Conservation (phyloP, 306 rosid genomes). For the Sindora glabra region DNA sequence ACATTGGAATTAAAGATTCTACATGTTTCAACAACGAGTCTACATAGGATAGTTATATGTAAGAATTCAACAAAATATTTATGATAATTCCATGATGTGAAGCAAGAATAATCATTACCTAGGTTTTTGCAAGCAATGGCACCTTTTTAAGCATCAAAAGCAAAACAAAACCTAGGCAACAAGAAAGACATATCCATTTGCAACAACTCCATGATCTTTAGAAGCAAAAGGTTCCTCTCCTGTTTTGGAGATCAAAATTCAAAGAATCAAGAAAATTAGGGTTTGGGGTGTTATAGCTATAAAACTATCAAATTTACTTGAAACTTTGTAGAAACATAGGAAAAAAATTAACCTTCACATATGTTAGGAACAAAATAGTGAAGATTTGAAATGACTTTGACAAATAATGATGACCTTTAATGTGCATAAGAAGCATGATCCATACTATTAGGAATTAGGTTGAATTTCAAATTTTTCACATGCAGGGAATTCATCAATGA, state of each 20-base stretch:
- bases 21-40: slow-evolving; percentile 74
- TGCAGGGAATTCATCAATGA: slow-evolving; percentile 19
- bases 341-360: slow-evolving; percentile 54
- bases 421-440: slow-evolving; percentile 45
- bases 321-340: slow-evolving; percentile 8
- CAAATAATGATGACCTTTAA: slow-evolving; percentile 56
- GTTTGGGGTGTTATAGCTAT: too few species aligned
- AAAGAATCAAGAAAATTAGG: background rate
- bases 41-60: too few species aligned
- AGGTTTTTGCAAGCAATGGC: slow-evolving; percentile 52
- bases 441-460: slow-evolving; percentile 30
- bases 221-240: slow-evolving; percentile 67
- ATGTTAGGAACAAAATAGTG: slow-evolving; percentile 63
- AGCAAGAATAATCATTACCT: slow-evolving; percentile 31
- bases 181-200: slow-evolving; percentile 38
- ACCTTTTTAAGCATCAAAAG: slow-evolving; percentile 46
- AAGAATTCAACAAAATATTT: slow-evolving; percentile 10
- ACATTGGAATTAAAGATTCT: slow-evolving; percentile 65
- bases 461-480: slow-evolving; percentile 29
- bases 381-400: slow-evolving; percentile 72
- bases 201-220: slow-evolving; percentile 60
- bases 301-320: background rate
- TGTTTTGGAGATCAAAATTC: slow-evolving; percentile 40
- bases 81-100: background rate
- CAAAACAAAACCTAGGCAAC: slow-evolving; percentile 42